These are phyloP conservation scores for Emmonsia crescens DNA, from an alignment of 2,329 filamentous ascomycete genomes.

Conservation along the genomic window DNA sequence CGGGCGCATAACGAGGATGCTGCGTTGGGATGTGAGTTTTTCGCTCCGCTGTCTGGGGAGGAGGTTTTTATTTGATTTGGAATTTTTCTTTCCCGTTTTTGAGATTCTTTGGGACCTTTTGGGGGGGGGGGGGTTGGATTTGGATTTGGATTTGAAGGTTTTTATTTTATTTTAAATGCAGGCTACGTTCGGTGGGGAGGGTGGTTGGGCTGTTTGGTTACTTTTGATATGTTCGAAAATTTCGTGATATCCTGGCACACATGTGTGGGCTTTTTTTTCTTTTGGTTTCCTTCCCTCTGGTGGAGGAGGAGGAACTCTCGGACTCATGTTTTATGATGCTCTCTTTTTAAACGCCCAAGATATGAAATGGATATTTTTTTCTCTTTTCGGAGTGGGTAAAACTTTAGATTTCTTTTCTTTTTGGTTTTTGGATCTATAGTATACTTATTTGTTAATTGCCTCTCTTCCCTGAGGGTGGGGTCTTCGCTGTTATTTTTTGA, in stretches of 20 bases:
- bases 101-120: background rate
- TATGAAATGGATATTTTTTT: background rate
- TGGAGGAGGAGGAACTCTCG: background rate
- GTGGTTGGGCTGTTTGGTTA: too few species aligned
- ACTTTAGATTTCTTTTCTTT: background rate
- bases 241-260: background rate
- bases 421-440: background rate
- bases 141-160: too few species aligned
- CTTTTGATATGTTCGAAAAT: background rate
- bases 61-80: constrained; percentile 32
- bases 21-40: constrained; percentile 67
- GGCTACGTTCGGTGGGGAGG: too few species aligned
- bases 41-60: constrained; percentile 58
- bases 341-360: background rate
- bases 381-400: background rate
- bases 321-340: background rate
- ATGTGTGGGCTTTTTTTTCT: background rate
- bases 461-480: background rate
- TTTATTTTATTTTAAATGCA: too few species aligned
- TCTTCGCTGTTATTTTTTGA: background rate
- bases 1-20: constrained; percentile 52
- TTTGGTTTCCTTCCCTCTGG: background rate
- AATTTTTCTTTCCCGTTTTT: background rate
- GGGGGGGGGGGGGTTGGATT: too few species aligned
- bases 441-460: background rate